These are phyloP conservation scores for Verticillium dahliae DNA, from an alignment of 2,329 filamentous ascomycete species.

Conservation along the genomic window DNA sequence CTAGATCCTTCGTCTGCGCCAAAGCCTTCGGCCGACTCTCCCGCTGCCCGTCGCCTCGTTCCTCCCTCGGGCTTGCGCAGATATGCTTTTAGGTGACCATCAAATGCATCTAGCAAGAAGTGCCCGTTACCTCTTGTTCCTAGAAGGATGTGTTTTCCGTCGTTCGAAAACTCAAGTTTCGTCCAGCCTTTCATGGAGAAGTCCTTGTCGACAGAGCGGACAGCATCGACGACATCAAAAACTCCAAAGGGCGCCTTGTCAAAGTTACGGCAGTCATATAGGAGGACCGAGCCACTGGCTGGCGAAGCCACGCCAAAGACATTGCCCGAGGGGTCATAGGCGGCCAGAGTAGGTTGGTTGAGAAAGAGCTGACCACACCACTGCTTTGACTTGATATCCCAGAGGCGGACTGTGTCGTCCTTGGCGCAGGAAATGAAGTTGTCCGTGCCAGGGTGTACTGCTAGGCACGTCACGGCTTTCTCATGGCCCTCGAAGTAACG, in stretches of 20 bases:
- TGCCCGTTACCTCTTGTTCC: conserved; percentile 81
- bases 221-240: conserved; percentile 68
- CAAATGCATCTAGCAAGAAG: conserved; percentile 89
- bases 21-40: conserved; percentile 31
- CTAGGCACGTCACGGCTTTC: conserved; percentile 72
- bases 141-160: conserved; percentile 80
- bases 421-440: conserved; percentile 87
- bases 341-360: conserved; percentile 71
- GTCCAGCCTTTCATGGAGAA: conserved; percentile 71
- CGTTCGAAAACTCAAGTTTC: conserved; percentile 90
- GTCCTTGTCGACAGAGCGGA: conserved; percentile 41
- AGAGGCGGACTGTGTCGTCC: conserved; percentile 86
- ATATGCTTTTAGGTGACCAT: conserved; percentile 71
- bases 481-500: conserved; percentile 94
- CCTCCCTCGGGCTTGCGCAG: conserved; percentile 53
- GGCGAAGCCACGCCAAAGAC: conserved; percentile 89
- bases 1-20: conserved; percentile 22
- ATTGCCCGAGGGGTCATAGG: conserved; percentile 86
- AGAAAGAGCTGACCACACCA: conserved; percentile 76
- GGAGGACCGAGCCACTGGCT: conserved; percentile 68
- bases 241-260: conserved; percentile 84
- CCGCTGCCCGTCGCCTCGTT: conserved; percentile 44
- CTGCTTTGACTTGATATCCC: conserved; percentile 78
- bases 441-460: conserved; percentile 80
- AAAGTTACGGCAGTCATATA: conserved; percentile 92